phyloP scores from a whole-genome alignment of 1,284 basidiomycete species.

The Ustilago loliicola region DNA sequence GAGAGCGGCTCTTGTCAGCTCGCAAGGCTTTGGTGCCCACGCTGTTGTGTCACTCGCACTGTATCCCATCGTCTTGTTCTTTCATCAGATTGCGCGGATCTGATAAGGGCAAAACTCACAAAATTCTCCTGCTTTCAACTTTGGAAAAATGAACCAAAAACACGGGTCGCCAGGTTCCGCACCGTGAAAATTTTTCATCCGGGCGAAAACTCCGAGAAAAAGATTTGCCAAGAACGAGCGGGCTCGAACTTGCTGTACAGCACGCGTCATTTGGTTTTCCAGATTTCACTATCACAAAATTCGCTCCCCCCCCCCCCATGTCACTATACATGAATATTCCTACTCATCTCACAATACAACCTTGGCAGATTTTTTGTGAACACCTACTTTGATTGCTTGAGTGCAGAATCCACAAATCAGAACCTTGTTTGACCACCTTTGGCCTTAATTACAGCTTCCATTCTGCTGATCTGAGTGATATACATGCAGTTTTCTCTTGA shows the following conservation, averaged over 20 bases:
- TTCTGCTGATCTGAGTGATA: too few species aligned
- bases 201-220: background rate
- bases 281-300: too few species aligned
- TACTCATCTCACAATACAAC: too few species aligned
- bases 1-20: background rate
- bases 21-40: slow-evolving; percentile 1
- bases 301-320: too few species aligned
- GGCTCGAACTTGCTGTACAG: background rate
- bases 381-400: too few species aligned
- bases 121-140: background rate
- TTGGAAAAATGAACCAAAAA: background rate
- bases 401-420: too few species aligned
- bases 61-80: background rate
- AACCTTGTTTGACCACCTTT: too few species aligned
- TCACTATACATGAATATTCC: too few species aligned
- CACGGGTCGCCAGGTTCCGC: background rate
- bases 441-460: too few species aligned
- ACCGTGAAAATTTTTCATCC: background rate
- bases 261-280: too few species aligned
- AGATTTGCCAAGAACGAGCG: slow-evolving; percentile 29
- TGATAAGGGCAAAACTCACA: slow-evolving; percentile 22
- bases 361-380: too few species aligned
- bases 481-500: too few species aligned
- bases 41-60: background rate
- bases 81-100: slow-evolving; percentile 41